Evolutionary conservation across 176 grass and related monocot species (phyloP).

Genomic region (Tillandsia fasciculata): DNA sequence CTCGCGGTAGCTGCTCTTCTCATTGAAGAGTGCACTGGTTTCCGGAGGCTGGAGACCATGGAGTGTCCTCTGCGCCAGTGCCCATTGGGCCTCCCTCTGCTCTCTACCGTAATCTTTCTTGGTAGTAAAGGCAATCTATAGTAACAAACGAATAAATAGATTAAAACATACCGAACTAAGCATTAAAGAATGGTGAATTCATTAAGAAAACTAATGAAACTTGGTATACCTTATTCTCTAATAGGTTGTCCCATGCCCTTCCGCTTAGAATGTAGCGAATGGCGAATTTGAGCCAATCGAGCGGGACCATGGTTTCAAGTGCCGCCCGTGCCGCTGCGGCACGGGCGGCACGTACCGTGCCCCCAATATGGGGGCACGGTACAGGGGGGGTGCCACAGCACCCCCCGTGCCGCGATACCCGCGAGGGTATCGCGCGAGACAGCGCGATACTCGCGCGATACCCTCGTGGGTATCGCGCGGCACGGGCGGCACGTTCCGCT

Average conservation of each 20-base stretch:
- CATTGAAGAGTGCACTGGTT: slow-evolving; percentile 36
- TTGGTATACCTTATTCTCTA: slow-evolving; percentile 64
- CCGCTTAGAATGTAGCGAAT: slow-evolving; percentile 89
- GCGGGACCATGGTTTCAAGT: too few relatives aligned
- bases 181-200: background rate
- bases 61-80: slow-evolving; percentile 82
- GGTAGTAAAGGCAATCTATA: slow-evolving; percentile 84
- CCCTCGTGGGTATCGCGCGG: too few relatives aligned
- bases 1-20: slow-evolving; percentile 98
- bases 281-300: slow-evolving; percentile 79
- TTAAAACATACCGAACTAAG: background rate
- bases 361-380: too few relatives aligned
- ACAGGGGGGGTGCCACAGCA: too few relatives aligned
- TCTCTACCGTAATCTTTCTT: slow-evolving; percentile 92
- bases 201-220: background rate
- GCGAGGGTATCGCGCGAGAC: too few relatives aligned
- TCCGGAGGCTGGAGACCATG: slow-evolving; percentile 88
- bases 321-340: too few relatives aligned
- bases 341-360: too few relatives aligned
- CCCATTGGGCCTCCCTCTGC: slow-evolving; percentile 95
- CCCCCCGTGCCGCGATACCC: too few relatives aligned
- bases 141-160: background rate
- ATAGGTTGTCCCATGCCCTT: slow-evolving; percentile 84
- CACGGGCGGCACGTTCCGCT: too few relatives aligned
- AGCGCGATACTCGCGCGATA: too few relatives aligned